Conservation (phyloP, 2,329 filamentous ascomycete genomes). For the Diaporthe longicolla region DNA sequence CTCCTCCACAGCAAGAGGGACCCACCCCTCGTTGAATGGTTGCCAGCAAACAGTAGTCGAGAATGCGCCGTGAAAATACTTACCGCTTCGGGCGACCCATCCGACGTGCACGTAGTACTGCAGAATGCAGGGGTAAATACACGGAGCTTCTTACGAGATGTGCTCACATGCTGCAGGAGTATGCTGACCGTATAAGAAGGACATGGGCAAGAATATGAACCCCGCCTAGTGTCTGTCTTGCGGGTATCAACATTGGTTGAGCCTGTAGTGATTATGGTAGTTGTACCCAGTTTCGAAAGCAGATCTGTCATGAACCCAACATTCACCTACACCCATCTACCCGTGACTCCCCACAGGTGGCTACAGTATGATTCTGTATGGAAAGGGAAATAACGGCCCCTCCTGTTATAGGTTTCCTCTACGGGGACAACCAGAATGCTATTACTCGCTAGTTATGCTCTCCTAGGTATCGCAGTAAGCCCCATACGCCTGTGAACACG, state of each 20-base stretch:
- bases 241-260: neutral
- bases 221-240: neutral
- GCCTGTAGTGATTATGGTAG: neutral
- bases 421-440: neutral
- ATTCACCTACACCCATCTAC: neutral
- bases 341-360: no score
- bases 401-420: neutral
- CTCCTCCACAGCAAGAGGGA: neutral
- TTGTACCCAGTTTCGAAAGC: no score
- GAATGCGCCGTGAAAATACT: conserved; percentile 14
- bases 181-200: neutral
- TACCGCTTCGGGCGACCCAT: conserved; percentile 20
- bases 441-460: conserved; percentile 29
- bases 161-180: neutral
- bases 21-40: neutral
- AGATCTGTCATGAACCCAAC: neutral
- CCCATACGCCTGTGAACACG: neutral
- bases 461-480: conserved; percentile 8
- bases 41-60: neutral
- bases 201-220: neutral
- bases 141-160: conserved; percentile 4
- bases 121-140: conserved; percentile 17
- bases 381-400: neutral
- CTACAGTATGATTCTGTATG: neutral
- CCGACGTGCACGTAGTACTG: conserved; percentile 4